Percentiles rank a stretch among this genome's conserved stretches.
phyloP scores from a whole-genome alignment of 176 grass and related monocot genomes.

The Alloteropsis semialata region DNA sequence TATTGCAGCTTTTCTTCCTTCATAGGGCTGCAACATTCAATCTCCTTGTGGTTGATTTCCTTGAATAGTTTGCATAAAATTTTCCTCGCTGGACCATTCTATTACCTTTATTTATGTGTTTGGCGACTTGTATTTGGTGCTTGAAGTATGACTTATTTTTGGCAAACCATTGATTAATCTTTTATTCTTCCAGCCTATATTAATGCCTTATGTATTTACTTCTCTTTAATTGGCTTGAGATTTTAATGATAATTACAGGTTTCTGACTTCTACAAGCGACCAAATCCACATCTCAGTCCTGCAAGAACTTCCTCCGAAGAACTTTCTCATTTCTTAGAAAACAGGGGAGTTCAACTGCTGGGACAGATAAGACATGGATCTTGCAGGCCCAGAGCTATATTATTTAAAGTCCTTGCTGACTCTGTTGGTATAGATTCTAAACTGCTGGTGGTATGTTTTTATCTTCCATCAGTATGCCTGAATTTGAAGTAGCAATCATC shows the following conservation, averaged over 20 bases:
- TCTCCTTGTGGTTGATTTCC: neutral
- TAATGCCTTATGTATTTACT: neutral
- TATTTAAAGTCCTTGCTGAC: constrained; percentile 98
- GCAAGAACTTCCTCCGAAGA: constrained; percentile 78
- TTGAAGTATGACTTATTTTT: constrained; percentile 16
- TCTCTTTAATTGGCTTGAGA: neutral
- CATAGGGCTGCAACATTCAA: neutral
- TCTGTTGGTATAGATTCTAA: constrained; percentile 87
- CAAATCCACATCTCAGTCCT: constrained; percentile 77
- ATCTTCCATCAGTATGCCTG: constrained; percentile 26
- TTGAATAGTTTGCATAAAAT: constrained; percentile 21
- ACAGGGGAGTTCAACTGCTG: constrained; percentile 74
- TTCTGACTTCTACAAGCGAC: constrained; percentile 84
- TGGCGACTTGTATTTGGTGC: neutral
- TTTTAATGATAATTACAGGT: constrained; percentile 60
- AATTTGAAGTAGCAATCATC: constrained; percentile 29
- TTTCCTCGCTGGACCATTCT: constrained; percentile 16
- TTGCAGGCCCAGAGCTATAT: constrained; percentile 83
- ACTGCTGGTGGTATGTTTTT: constrained; percentile 75
- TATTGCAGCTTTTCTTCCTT: neutral
- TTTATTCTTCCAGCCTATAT: neutral
- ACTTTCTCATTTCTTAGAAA: constrained; percentile 77
- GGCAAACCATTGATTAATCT: neutral
- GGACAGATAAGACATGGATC: constrained; percentile 98
- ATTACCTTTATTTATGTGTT: neutral